phyloP scores from a whole-genome alignment of 495 filamentous ascomycete species.

The Cairneyella variabilis region DNA sequence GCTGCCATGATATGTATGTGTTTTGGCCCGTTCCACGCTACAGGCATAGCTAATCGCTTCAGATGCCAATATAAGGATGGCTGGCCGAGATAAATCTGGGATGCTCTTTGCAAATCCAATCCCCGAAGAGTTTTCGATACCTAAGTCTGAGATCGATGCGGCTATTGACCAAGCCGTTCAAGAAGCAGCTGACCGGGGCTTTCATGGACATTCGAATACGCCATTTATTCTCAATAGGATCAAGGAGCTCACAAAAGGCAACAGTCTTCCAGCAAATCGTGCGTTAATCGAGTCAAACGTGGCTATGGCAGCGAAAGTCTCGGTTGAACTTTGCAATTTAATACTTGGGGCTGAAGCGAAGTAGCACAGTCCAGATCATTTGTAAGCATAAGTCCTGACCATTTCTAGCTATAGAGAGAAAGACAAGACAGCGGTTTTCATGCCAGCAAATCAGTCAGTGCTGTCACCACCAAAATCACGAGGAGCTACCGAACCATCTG shows the following conservation, averaged over 20 bases:
- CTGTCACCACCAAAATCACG: too few relatives aligned
- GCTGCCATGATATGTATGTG: slow-evolving; percentile 76
- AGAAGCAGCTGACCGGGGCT: slow-evolving; percentile 65
- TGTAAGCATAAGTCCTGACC: too few relatives aligned
- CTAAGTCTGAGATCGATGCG: slow-evolving; percentile 66
- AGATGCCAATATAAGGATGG: too few relatives aligned
- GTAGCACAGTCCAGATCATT: too few relatives aligned
- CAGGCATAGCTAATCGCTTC: slow-evolving; percentile 1
- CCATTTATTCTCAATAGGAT: slow-evolving; percentile 83
- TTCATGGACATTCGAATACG: slow-evolving; percentile 75
- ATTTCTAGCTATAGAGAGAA: too few relatives aligned
- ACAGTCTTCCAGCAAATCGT: slow-evolving; percentile 70
- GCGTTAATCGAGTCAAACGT: slow-evolving; percentile 80
- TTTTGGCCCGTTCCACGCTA: neutral
- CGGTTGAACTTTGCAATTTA: slow-evolving; percentile 70
- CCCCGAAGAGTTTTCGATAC: slow-evolving; percentile 64
- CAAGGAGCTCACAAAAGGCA: slow-evolving; percentile 70
- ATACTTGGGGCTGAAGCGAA: too few relatives aligned
- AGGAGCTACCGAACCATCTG: too few relatives aligned
- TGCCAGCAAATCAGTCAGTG: too few relatives aligned
- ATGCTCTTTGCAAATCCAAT: slow-evolving; percentile 88
- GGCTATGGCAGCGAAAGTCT: slow-evolving; percentile 70
- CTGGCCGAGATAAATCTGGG: slow-evolving; percentile 54
- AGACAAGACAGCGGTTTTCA: too few relatives aligned
- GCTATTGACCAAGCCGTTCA: slow-evolving; percentile 69